Base-by-base conservation (phyloP, 768 basidiomycete species). In the Lepiota venenata region DNA sequence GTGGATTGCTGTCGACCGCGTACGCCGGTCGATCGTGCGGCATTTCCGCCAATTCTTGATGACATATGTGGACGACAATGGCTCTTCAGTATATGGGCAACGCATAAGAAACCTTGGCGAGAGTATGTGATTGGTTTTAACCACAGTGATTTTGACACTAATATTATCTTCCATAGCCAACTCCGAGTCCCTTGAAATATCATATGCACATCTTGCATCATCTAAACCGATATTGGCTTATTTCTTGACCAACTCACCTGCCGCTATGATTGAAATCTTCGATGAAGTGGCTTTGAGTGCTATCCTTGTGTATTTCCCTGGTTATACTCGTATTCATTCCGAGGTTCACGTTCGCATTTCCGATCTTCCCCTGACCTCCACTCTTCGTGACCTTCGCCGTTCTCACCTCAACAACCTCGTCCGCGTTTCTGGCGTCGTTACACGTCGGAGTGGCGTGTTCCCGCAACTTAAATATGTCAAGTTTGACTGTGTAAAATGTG, bases 401-500 rank as follows among this genome's bases (percentile, higher is more conserved):
- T 80, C 83, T 38, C 88, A 98, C 65, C 79, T 98, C 46, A 98
- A 98, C 74, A 93, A 91, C 60, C 87, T 99, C 40, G 94, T 99
- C 29, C 88, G 97, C 36, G 90, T 99, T 6, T 84, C 88, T 7
- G 97, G 97, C 11, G 97, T 99, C 15, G 97, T 99, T 42, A 99
- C 97, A 1, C 78, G 97, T 55, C 81, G 97, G 37, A 93, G 87
- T 8, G 96, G 97, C 9, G 95, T 99, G 9, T 98, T 98, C 71
- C 97, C 97, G n/a, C 97, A 99, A 69, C 75, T 99, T 56, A 98
- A 99, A 74, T 97, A 98, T 64, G 95, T 99, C 69, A 98, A 98
- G 68, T 99, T 99, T 63, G 93, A 98, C 68, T 99, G 97, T 70
- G 81, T 81, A 52, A 98, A 96, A 68, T 99, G 97, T 62, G 88